Conservation (phyloP, 2,329 filamentous ascomycete genomes). For the Simplicillium sp. region DNA sequence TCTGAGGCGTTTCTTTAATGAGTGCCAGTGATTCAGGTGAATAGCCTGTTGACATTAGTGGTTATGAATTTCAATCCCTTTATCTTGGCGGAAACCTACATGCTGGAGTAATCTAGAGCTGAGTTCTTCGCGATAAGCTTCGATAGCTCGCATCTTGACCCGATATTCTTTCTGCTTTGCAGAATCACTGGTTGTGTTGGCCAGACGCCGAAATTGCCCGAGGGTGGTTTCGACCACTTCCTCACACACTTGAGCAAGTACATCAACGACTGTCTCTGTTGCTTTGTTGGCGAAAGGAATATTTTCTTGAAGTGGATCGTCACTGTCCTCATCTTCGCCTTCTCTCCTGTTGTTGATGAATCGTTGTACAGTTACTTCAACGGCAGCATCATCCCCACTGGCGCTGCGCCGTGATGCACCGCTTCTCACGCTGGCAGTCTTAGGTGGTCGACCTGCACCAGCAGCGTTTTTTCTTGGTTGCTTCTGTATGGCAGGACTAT, state of each 20-base stretch:
- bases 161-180: conserved; percentile 42
- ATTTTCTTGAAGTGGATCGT: conserved; percentile 32
- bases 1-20: conserved; percentile 47
- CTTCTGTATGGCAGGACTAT: neutral
- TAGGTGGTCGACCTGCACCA: conserved; percentile 7
- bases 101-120: conserved; percentile 47
- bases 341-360: conserved; percentile 35
- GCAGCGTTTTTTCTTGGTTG: neutral
- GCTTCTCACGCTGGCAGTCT: conserved; percentile 9
- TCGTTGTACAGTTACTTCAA: conserved; percentile 52
- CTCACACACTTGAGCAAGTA: conserved; percentile 51
- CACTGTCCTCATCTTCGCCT: conserved; percentile 28
- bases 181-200: conserved; percentile 27
- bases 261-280: conserved; percentile 53
- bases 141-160: conserved; percentile 45
- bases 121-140: conserved; percentile 49
- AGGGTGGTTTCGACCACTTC: conserved; percentile 47
- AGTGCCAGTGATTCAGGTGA: conserved; percentile 48
- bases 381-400: conserved; percentile 12
- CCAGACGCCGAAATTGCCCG: conserved; percentile 33
- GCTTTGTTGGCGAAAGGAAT: conserved; percentile 43
- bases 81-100: conserved; percentile 27
- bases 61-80: neutral
- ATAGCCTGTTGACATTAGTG: conserved; percentile 32
- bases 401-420: neutral